Conservation (phyloP, 1,284 basidiomycete species). For the Apiotrichum brassicae region DNA sequence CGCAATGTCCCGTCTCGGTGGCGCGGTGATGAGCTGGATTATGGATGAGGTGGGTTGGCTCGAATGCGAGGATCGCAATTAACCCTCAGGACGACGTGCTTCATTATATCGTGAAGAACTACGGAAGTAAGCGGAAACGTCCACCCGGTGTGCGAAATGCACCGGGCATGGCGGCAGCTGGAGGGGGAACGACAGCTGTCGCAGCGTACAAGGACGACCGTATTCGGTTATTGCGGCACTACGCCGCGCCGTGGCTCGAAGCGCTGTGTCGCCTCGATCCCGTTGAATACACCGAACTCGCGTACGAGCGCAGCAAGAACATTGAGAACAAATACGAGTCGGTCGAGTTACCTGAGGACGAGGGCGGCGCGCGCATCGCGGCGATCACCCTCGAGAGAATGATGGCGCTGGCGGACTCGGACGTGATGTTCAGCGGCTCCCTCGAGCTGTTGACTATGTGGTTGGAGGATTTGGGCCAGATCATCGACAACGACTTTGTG, state of each 20-base stretch:
- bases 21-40: constrained; percentile 49
- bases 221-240: constrained; percentile 55
- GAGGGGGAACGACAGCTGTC: constrained; percentile 46
- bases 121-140: constrained; percentile 27
- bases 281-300: constrained; percentile 44
- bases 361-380: constrained; percentile 20
- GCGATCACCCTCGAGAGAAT: constrained; percentile 29
- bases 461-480: constrained; percentile 51
- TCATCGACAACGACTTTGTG: constrained; percentile 16
- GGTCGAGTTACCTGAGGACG: constrained; percentile 12
- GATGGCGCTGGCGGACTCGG: constrained; percentile 24
- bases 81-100: constrained; percentile 29
- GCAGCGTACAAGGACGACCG: constrained; percentile 54
- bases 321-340: constrained; percentile 12
- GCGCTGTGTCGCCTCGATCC: constrained; percentile 59
- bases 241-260: constrained; percentile 59
- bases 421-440: constrained; percentile 56
- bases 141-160: constrained; percentile 61
- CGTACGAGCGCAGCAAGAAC: constrained; percentile 33
- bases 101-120: constrained; percentile 32
- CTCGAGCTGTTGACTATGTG: constrained; percentile 61
- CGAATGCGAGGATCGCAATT: too few relatives aligned
- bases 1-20: constrained; percentile 47
- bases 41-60: constrained; percentile 55
- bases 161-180: constrained; percentile 50